Evolutionary conservation across 2,329 filamentous ascomycete species (phyloP).

Genomic region (Colletotrichum higginsianum): DNA sequence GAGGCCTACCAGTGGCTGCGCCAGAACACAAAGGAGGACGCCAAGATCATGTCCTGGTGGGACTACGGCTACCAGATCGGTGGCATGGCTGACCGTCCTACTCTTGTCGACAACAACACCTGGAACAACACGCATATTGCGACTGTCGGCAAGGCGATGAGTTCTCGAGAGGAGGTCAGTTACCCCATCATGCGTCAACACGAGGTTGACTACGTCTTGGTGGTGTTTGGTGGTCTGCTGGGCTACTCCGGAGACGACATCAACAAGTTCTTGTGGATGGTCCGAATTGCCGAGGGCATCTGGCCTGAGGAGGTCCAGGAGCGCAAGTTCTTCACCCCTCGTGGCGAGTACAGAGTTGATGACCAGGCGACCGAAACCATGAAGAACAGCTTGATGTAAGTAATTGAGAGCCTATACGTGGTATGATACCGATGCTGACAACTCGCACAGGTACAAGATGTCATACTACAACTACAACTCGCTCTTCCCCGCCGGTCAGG

Average conservation of each 20-base stretch:
- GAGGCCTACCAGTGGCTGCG: constrained; percentile 99
- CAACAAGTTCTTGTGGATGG: constrained; percentile 99
- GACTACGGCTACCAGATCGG: constrained; percentile 99
- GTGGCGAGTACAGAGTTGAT: constrained; percentile 96
- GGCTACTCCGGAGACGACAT: constrained; percentile 99
- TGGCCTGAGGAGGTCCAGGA: constrained; percentile 99
- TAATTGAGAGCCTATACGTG: constrained; percentile 41
- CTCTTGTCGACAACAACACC: constrained; percentile 98
- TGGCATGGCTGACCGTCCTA: constrained; percentile 98
- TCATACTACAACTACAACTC: constrained; percentile 98
- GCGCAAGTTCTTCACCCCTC: constrained; percentile 92
- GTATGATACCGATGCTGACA: constrained; percentile 46
- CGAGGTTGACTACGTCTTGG: constrained; percentile 98
- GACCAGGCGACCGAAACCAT: constrained; percentile 94
- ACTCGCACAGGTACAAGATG: constrained; percentile 92
- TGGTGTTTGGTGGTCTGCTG: constrained; percentile 95
- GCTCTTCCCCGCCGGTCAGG: constrained; percentile 93
- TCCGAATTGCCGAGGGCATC: constrained; percentile 97
- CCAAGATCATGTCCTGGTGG: constrained; percentile 99
- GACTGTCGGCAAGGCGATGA: constrained; percentile 99
- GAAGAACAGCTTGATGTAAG: constrained; percentile 99
- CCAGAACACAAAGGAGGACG: constrained; percentile 94
- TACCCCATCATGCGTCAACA: constrained; percentile 99
- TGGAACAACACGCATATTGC: constrained; percentile 99
- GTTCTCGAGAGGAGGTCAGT: constrained; percentile 95